These are phyloP conservation scores for Mortierella antarctica DNA, from an alignment of 192 early-diverging fungal species.

Conservation along the genomic window DNA sequence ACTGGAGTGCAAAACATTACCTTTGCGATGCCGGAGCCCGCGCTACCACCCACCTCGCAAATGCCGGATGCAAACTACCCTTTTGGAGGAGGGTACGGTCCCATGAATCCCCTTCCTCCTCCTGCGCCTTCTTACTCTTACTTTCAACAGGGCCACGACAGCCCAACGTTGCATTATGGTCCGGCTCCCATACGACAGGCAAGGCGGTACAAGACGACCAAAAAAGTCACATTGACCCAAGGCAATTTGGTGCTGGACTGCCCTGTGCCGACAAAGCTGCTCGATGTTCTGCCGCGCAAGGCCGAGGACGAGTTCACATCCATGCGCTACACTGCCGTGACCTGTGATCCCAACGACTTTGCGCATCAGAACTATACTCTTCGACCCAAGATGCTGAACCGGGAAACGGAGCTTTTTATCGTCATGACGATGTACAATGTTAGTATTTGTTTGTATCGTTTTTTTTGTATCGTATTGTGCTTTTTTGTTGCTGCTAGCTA, in stretches of 20 bases:
- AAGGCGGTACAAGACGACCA: slow-evolving; percentile 57
- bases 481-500: slow-evolving; percentile 1
- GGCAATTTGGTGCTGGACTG: slow-evolving; percentile 78
- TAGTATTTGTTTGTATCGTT: slow-evolving; percentile 1
- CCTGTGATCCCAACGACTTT: slow-evolving; percentile 78
- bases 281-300: slow-evolving; percentile 59
- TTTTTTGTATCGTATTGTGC: not conserved
- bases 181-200: slow-evolving; percentile 54
- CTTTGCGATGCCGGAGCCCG: slow-evolving; percentile 17
- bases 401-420: slow-evolving; percentile 90
- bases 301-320: slow-evolving; percentile 71
- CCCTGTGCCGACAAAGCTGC: slow-evolving; percentile 64
- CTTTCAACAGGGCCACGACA: not conserved
- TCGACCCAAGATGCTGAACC: slow-evolving; percentile 73
- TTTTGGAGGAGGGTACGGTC: slow-evolving; percentile 20
- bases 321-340: slow-evolving; percentile 78
- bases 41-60: not conserved
- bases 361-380: slow-evolving; percentile 68
- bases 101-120: slow-evolving; percentile 7
- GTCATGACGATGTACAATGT: slow-evolving; percentile 92
- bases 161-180: slow-evolving; percentile 38
- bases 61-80: slow-evolving; percentile 14
- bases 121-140: slow-evolving; percentile 1
- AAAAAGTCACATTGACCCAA: slow-evolving; percentile 67
- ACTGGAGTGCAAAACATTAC: slow-evolving; percentile 21